Evolutionary conservation across 805 yeast species (phyloP).

Genomic region (Candida nonsorbophila): DNA sequence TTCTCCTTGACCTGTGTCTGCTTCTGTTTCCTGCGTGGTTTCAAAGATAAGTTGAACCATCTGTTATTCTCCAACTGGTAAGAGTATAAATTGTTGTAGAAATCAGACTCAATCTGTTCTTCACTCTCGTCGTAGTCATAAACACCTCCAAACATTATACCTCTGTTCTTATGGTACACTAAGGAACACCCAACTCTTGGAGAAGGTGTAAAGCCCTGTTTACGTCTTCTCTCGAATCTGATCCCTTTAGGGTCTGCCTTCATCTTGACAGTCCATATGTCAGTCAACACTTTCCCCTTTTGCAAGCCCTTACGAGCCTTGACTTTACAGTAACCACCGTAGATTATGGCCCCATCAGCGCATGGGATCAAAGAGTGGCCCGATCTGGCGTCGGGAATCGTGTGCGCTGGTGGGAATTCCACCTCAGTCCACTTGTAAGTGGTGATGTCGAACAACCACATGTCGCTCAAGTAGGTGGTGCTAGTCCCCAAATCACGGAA

Average conservation of each 20-base stretch:
- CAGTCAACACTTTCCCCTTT: conserved; percentile 84
- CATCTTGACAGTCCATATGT: conserved; percentile 85
- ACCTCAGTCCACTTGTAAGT: conserved; percentile 88
- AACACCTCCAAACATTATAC: conserved; percentile 92
- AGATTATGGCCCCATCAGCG: conserved; percentile 76
- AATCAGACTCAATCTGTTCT: conserved; percentile 79
- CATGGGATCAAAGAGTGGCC: conserved; percentile 85
- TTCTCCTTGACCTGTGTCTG: conserved; percentile 35
- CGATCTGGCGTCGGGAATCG: conserved; percentile 84
- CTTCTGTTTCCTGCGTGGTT: conserved; percentile 54
- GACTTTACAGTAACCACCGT: conserved; percentile 93
- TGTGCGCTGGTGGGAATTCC: conserved; percentile 76
- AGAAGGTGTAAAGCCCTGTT: conserved; percentile 85
- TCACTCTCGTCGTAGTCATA: conserved; percentile 94
- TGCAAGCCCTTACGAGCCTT: conserved; percentile 85
- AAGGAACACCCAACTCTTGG: conserved; percentile 94
- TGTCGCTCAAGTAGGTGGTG: conserved; percentile 77
- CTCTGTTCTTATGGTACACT: conserved; percentile 86
- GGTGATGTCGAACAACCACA: conserved; percentile 90
- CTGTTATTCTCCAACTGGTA: conserved; percentile 83
- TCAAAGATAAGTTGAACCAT: conserved; percentile 72
- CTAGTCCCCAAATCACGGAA: conserved; percentile 83
- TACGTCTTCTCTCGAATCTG: conserved; percentile 85
- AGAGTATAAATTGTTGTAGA: conserved; percentile 74
- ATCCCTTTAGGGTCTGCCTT: conserved; percentile 70